These are phyloP conservation scores for Auricularia sp. DNA, from an alignment of 768 basidiomycete genomes.

Conservation along the genomic window DNA sequence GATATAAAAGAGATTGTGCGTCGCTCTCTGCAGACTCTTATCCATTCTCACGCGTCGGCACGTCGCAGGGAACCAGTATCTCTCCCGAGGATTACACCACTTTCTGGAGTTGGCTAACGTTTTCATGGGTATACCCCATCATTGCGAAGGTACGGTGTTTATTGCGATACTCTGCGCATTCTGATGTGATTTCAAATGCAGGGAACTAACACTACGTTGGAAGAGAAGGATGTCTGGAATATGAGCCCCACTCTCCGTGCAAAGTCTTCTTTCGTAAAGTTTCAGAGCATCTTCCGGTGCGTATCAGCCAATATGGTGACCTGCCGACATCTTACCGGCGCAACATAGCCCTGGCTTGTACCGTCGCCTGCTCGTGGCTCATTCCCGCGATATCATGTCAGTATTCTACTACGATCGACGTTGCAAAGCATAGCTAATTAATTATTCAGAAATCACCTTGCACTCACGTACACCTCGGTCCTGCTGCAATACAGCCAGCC, in stretches of 20 bases:
- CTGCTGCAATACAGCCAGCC: constrained; percentile 71
- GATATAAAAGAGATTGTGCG: constrained; percentile 54
- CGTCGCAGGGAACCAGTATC: constrained; percentile 37
- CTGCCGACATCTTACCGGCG: background rate
- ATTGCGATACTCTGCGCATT: background rate
- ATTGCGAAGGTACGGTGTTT: constrained; percentile 32
- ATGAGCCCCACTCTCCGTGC: constrained; percentile 61
- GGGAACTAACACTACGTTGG: constrained; percentile 47
- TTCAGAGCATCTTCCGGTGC: constrained; percentile 13
- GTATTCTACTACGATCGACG: too few species aligned
- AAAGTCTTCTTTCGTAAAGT: constrained; percentile 50
- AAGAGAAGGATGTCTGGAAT: constrained; percentile 62
- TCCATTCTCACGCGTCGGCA: background rate
- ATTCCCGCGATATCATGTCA: constrained; percentile 34
- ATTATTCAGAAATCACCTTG: constrained; percentile 7
- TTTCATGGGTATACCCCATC: constrained; percentile 61
- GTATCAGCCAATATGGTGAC: background rate
- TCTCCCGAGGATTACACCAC: constrained; percentile 70
- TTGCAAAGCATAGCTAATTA: too few species aligned
- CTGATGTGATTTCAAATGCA: constrained; percentile 9
- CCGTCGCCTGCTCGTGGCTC: constrained; percentile 32
- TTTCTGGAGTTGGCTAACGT: constrained; percentile 62
- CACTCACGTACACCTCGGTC: constrained; percentile 55
- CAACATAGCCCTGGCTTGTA: constrained; percentile 24
- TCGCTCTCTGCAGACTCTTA: constrained; percentile 2